phyloP scores from a whole-genome alignment of 1,284 basidiomycete species.

The Porodaedalea pini region DNA sequence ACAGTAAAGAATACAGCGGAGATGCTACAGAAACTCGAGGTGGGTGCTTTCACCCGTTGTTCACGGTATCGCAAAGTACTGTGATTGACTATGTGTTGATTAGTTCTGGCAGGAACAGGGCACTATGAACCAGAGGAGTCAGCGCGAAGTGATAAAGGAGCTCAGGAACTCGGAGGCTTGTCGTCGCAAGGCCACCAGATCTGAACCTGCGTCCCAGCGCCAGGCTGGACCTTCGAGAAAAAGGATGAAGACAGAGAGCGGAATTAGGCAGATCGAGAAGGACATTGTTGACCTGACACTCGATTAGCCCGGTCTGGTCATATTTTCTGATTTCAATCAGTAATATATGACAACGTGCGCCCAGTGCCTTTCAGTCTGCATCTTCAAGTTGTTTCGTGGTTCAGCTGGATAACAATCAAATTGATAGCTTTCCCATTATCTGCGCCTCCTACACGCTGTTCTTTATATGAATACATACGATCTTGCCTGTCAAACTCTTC shows the following conservation, averaged over 20 bases:
- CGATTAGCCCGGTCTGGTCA: too few relatives aligned
- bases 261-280: too few relatives aligned
- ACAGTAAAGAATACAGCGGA: not conserved
- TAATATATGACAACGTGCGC: too few relatives aligned
- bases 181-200: not conserved
- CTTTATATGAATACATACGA: too few relatives aligned
- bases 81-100: not conserved
- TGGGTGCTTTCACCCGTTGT: not conserved
- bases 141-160: not conserved
- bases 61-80: not conserved
- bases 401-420: too few relatives aligned
- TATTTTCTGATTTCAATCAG: too few relatives aligned
- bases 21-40: not conserved
- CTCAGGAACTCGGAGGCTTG: not conserved
- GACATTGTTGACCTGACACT: too few relatives aligned
- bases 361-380: too few relatives aligned
- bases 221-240: not conserved
- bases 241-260: not conserved
- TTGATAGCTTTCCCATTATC: too few relatives aligned
- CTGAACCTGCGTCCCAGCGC: not conserved
- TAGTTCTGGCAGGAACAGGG: not conserved
- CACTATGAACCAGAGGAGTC: not conserved
- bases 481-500: too few relatives aligned
- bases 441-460: too few relatives aligned
- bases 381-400: too few relatives aligned